These are phyloP conservation scores for Oryza australiensis DNA, from an alignment of 176 grass and related monocot genomes.

Conservation along the genomic window DNA sequence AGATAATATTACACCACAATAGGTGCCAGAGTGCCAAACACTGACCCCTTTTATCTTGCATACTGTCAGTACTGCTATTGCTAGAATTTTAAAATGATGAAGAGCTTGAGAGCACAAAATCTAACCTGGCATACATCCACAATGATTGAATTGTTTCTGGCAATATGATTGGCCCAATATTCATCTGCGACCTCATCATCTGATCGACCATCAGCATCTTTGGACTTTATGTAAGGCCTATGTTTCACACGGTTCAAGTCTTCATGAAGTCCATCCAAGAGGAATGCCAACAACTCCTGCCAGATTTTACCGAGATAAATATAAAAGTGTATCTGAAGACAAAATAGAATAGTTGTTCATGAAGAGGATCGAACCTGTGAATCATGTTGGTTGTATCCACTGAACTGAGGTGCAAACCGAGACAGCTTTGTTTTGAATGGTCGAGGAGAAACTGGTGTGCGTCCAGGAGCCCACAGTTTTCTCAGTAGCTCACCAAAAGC, in stretches of 20 bases:
- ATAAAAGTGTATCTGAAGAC: slow-evolving; percentile 17
- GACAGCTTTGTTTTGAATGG: slow-evolving; percentile 96
- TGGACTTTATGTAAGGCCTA: slow-evolving; percentile 85
- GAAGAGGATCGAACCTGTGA: slow-evolving; percentile 71
- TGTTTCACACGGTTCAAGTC: slow-evolving; percentile 98
- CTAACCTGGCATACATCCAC: slow-evolving; percentile 98
- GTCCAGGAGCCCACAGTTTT: slow-evolving; percentile 95
- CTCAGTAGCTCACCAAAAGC: slow-evolving; percentile 96
- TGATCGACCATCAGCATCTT: slow-evolving; percentile 88
- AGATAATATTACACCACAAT: background rate
- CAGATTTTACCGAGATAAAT: slow-evolving; percentile 26
- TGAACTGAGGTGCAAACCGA: slow-evolving; percentile 97
- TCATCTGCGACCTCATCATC: slow-evolving; percentile 98
- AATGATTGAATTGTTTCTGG: slow-evolving; percentile 98
- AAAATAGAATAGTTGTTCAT: slow-evolving; percentile 3
- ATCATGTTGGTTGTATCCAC: slow-evolving; percentile 97
- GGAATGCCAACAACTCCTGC: slow-evolving; percentile 93
- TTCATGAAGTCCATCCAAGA: slow-evolving; percentile 97
- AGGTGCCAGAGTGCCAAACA: slow-evolving; percentile 1
- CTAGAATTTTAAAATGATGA: background rate
- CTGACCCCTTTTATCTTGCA: background rate
- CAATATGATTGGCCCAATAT: slow-evolving; percentile 98
- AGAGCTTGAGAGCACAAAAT: background rate
- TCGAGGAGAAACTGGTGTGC: slow-evolving; percentile 78
- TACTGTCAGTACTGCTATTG: background rate